Evolutionary conservation across 257 asterid species (phyloP).

Genomic region (Oldenlandia corymbosa): DNA sequence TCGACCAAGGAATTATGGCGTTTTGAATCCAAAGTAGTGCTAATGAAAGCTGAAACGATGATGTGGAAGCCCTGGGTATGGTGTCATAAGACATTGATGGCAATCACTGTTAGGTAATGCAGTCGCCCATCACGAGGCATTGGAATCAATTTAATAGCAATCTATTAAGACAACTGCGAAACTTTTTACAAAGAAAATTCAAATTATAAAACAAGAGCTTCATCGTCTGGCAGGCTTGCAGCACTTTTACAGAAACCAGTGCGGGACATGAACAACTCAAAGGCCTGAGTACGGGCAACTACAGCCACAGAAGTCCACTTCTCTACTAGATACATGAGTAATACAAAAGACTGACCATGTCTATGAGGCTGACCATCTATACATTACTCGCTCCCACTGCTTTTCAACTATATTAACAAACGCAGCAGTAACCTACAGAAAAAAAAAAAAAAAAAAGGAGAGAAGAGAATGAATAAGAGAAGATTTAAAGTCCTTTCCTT

Average conservation of each 20-base stretch:
- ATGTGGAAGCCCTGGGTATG: background rate
- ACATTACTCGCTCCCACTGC: constrained; percentile 88
- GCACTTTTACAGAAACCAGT: background rate
- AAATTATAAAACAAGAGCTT: too few species aligned
- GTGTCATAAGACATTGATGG: background rate
- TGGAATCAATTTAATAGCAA: too few species aligned
- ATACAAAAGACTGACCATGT: constrained; percentile 56
- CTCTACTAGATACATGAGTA: background rate
- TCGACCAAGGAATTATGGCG: background rate
- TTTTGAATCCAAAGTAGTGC: background rate
- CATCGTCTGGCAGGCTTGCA: too few species aligned
- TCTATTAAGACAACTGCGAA: too few species aligned
- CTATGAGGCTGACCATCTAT: constrained; percentile 69
- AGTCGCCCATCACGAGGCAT: background rate
- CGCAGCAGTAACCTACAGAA: constrained; percentile 67
- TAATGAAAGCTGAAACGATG: background rate
- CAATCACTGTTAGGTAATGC: background rate
- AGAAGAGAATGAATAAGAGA: background rate
- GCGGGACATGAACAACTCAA: too few species aligned
- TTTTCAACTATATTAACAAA: constrained; percentile 68
- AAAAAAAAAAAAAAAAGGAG: too few species aligned
- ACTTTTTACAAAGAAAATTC: too few species aligned
- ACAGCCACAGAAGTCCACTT: background rate
- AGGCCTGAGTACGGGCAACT: background rate
- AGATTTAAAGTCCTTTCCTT: background rate